phyloP scores from a whole-genome alignment of 2,329 filamentous ascomycete genomes.

The Rhynchosporium agropyri region DNA sequence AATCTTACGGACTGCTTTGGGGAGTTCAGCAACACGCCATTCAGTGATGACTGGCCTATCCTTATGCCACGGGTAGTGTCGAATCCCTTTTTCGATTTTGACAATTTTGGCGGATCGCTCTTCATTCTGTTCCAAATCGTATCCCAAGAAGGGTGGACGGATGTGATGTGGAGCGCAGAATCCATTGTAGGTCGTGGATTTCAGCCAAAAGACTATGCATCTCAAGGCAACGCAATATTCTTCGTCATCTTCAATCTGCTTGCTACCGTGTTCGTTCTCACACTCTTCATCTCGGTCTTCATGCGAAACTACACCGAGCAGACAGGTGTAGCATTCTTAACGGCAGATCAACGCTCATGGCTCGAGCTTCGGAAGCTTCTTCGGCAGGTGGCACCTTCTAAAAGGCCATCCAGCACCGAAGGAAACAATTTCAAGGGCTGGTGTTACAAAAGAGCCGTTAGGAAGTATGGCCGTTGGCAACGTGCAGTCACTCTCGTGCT shows the following conservation, averaged over 20 bases:
- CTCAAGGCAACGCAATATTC: constrained; percentile 87
- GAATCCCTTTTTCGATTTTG: constrained; percentile 89
- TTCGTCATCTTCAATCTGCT: constrained; percentile 96
- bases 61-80: constrained; percentile 78
- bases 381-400: constrained; percentile 91
- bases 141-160: constrained; percentile 96
- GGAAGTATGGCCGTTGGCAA: constrained; percentile 94
- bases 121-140: constrained; percentile 99
- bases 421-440: constrained; percentile 82
- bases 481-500: constrained; percentile 77
- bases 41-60: constrained; percentile 73
- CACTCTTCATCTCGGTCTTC: constrained; percentile 97
- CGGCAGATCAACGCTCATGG: constrained; percentile 95
- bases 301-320: constrained; percentile 99
- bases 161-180: constrained; percentile 85
- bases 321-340: constrained; percentile 94
- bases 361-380: constrained; percentile 90
- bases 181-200: constrained; percentile 74
- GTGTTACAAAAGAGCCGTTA: constrained; percentile 92
- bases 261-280: constrained; percentile 94
- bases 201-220: constrained; percentile 70
- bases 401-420: constrained; percentile 79
- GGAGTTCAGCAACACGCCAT: constrained; percentile 78
- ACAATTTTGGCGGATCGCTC: constrained; percentile 89
- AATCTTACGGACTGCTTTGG: constrained; percentile 77